Base-by-base conservation (phyloP, 129 eudicot species). In the Flaveria linearis region DNA sequence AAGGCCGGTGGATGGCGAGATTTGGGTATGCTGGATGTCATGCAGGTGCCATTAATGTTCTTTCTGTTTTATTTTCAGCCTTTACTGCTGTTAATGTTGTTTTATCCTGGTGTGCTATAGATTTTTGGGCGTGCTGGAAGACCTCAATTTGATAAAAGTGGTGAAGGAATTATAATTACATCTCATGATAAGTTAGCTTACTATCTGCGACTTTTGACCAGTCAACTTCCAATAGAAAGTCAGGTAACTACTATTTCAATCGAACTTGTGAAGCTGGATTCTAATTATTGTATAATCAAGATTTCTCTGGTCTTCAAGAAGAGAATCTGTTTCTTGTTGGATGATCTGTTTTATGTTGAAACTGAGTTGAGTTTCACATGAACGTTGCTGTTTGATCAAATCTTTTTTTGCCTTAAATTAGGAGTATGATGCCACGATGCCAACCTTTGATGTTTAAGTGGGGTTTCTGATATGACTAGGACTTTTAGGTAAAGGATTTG, bases 1-100 rank as follows among this genome's bases (percentile, higher is more conserved):
- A 95, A 95, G 83, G 99, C 97, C 85, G 99, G 99, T 85, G 99
- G 99, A 60, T 95, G 97, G 99, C 86, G 94, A 79, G 99, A 95
- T 84, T 77, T 95, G 68, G 97, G 99, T 73, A 95, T 95, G 99
- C 99, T 95, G 75, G 99, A 95, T 77, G 99, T 95, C 77, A 95
- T 95, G 99, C 99, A 95, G 93, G 99, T 95, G 45, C 73, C 65
- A 30, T 15, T 11, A 42, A 60, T 64, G 64, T 26, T 74, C 81
- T 20, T 67, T 58, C 75, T 51, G 20, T n/a, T 55, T 13, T 69
- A 68, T 42, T 58, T 72, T n/a, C 33, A 36, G 53, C 17, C 30
- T 80, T 47, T 77, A 75, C 36, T 78, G 41, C 26, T 14, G 52
- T 58, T 82, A 56, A 51, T 63, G 60, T 52, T 71, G 82, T 52